Evolutionary conservation across 768 basidiomycete species (phyloP).

Genomic region (Suillus alpinus): DNA sequence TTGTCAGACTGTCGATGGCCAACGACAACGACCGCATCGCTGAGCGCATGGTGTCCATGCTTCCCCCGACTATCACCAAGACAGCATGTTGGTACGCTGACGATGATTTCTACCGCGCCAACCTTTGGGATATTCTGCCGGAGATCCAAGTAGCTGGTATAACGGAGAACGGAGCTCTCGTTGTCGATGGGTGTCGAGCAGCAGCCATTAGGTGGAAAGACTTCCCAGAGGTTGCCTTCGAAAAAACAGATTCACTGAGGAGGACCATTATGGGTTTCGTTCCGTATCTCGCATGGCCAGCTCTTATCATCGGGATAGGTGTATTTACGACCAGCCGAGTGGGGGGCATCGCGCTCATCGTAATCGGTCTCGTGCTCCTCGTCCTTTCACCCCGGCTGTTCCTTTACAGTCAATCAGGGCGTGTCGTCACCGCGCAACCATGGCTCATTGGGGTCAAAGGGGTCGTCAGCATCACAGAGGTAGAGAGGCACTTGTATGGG

Average conservation of each 20-base stretch:
- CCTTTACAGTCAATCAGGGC: constrained; percentile 15
- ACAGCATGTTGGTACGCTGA: constrained; percentile 18
- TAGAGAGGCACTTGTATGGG: constrained; percentile 13
- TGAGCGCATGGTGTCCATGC: constrained; percentile 21
- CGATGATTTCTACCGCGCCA: constrained; percentile 12
- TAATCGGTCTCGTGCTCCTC: constrained; percentile 4
- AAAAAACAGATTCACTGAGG: constrained; percentile 8
- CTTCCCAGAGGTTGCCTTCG: constrained; percentile 15
- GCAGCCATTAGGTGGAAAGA: constrained; percentile 21
- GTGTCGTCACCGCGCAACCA: constrained; percentile 13
- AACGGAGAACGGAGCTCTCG: constrained; percentile 15
- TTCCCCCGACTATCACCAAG: constrained; percentile 4
- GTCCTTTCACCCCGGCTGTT: constrained; percentile 5
- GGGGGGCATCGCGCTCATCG: constrained; percentile 3
- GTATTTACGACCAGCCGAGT: neutral
- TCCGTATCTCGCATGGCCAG: constrained; percentile 12
- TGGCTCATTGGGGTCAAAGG: constrained; percentile 23
- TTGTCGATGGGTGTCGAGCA: constrained; percentile 17
- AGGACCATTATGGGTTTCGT: constrained; percentile 6
- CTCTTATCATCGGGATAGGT: constrained; percentile 6
- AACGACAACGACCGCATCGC: constrained; percentile 21
- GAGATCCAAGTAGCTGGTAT: constrained; percentile 19
- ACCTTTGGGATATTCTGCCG: constrained; percentile 18
- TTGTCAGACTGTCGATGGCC: constrained; percentile 20
- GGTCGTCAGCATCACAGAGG: constrained; percentile 9